Base-by-base conservation (phyloP, 2,329 filamentous ascomycete species). In the Fonsecaea erecta region DNA sequence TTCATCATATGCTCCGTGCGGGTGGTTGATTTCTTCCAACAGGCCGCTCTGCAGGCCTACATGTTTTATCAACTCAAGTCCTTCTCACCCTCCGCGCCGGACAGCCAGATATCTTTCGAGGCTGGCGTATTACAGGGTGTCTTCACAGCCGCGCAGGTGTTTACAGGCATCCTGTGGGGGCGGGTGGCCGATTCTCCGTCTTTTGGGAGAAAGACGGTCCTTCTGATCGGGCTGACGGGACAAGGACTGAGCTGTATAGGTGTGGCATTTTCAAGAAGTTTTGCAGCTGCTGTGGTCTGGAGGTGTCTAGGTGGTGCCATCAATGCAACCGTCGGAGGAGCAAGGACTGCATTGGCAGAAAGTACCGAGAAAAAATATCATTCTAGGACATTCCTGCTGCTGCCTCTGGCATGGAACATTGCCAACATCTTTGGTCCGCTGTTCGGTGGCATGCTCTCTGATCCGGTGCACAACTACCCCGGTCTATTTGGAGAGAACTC, bases 1-100 rank as follows among this genome's bases (percentile, higher is more conserved):
- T 76, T 88, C 35, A 85, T 93, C 54, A 83, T 93, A 51, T 90
- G 87, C 0, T 77, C 93, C 40, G 87, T 90, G n/a, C 85, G 91
- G 18, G 80, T 93, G 26, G 90, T 88, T 26, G 91, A 93, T 73
- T 90, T 90, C n/a, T 80, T 93, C 51, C 88, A 90, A 0, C 89
- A 92, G 72, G 91, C 89, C 0, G 88, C 86, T 11, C 75, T 90
- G 8, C 83, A 88, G 77, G 83, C 88, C 1, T 93, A 92, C 77
- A 88, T 92, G 82, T 93, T 89, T 77, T 93, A 92, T 75, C 90
- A 92, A 74, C 83, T 94, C 26, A 86, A 86, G 72, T 92, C 88
- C 69, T 92, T 93, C 71, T 81, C 87, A 2, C 78, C 78, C 11
- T 78, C 74, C 24, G 74, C 79, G 6, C 74, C 80, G 1, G 81